A percentile compares a stretch with the other conserved stretches of the same genome.
Conservation (phyloP, 192 early-diverging fungal genomes). For the Coemansia sp. region DNA sequence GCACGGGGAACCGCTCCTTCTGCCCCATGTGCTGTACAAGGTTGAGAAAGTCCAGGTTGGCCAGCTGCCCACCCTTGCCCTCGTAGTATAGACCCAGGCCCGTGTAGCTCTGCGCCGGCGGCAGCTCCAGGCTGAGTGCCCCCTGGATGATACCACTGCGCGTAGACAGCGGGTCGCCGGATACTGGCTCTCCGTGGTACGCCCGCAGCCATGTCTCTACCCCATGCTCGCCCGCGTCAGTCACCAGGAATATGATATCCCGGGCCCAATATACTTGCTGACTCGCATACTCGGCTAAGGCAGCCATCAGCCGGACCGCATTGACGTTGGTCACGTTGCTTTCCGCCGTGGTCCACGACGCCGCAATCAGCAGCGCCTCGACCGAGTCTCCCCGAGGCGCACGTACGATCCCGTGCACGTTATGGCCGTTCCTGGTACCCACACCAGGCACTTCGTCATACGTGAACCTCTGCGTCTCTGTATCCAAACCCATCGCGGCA, state of each 20-base stretch:
- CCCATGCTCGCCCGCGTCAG: constrained; percentile 68
- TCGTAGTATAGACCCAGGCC: constrained; percentile 71
- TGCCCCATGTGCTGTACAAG: constrained; percentile 58
- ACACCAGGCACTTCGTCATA: constrained; percentile 26
- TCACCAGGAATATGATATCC: constrained; percentile 84
- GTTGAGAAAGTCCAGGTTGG: constrained; percentile 88
- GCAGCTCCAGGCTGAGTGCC: constrained; percentile 82
- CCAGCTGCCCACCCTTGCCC: constrained; percentile 86
- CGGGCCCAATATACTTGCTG: constrained; percentile 83
- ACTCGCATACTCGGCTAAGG: constrained; percentile 33
- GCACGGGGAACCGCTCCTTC: constrained; percentile 47
- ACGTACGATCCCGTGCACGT: constrained; percentile 74
- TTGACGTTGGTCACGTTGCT: constrained; percentile 47
- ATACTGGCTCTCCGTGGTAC: constrained; percentile 72
- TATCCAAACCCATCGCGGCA: constrained; percentile 25
- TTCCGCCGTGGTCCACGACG: constrained; percentile 68
- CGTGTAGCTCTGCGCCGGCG: constrained; percentile 50
- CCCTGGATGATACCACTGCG: constrained; percentile 80
- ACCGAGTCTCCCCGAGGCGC: constrained; percentile 83
- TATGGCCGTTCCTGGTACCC: constrained; percentile 49
- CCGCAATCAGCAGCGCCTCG: constrained; percentile 80
- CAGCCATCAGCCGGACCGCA: constrained; percentile 29
- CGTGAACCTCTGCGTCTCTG: constrained; percentile 30
- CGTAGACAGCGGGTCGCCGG: constrained; percentile 10
- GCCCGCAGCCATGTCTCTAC: constrained; percentile 82